phyloP scores from a whole-genome alignment of 495 filamentous ascomycete genomes.

The Bryoglossum gracile region DNA sequence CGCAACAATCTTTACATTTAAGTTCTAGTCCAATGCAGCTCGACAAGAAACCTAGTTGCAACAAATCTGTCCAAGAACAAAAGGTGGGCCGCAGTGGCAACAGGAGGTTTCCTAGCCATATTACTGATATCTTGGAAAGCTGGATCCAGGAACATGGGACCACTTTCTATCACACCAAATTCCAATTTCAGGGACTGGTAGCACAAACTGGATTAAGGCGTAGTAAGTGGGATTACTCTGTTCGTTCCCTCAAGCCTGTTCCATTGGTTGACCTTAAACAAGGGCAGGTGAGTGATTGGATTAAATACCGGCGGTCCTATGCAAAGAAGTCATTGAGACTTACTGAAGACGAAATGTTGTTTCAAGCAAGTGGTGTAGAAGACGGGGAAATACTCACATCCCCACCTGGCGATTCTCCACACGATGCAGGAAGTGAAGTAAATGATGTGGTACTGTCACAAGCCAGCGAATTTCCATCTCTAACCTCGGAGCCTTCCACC shows the following conservation, averaged over 20 bases:
- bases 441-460: neutral
- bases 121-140: neutral
- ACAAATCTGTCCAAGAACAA: neutral
- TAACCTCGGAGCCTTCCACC: neutral
- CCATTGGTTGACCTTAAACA: neutral
- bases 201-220: neutral
- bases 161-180: neutral
- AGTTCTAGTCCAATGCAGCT: too few species aligned
- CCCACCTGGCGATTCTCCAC: neutral
- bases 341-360: neutral
- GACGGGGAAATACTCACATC: too few species aligned
- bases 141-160: neutral
- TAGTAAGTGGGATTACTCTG: neutral
- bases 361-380: neutral
- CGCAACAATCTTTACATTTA: too few species aligned
- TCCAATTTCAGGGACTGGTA: neutral
- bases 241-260: neutral
- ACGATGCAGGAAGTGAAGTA: neutral
- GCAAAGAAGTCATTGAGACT: neutral
- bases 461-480: neutral
- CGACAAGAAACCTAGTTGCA: neutral
- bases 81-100: neutral
- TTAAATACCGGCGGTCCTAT: neutral
- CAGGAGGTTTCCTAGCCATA: neutral
- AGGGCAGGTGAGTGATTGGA: neutral